Base-by-base conservation (phyloP, 805 yeast species). In the Kazachstania bromeliacearum region DNA sequence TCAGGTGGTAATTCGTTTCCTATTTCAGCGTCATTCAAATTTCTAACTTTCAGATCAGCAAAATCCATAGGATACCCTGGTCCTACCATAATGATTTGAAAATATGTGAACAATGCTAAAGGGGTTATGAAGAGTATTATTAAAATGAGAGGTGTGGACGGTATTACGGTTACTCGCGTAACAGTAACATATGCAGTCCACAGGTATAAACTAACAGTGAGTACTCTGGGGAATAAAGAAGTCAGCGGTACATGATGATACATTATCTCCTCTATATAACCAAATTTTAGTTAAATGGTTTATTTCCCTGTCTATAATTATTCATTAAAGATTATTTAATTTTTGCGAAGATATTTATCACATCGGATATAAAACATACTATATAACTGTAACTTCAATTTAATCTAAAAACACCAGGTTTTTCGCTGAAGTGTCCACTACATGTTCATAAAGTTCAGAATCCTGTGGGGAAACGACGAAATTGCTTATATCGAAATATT, bases 31-130 rank as follows among this genome's bases (percentile, higher is more conserved):
- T 46, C 53, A 24, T 43, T 45, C n/a, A 59, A 8, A 40, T 53
- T 48, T 3, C 42, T 20, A 9, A 68, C 55, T 13, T 48, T 45
- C 21, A 80, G 54, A 28, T 64, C 70, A 0, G 63, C 58, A 44
- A 63, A 77, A 42, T 79, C 85, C 14, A 62, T 41, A 0, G 89
- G 85, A 13, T 79, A 72, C 0, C 89, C 89, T 0, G 81, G 69
- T 0, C 85, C 85, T 2, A 58, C 57, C 1, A 23, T n/a, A 2
- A 78, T 63, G 3, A 77, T 71, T 42, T 62, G 56, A 51, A 60
- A 73, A 50, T 80, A 80, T 2, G 80, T 61, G 44, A 66, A 65
- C 4, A 77, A 23, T 2, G 53, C 46, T 2, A 48, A 13, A 1
- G 29, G 10, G 4, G 46, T 8, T 7, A 39, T 15, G 10, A 33